A percentile compares a stretch with the other conserved stretches of the same genome.
phyloP scores from a whole-genome alignment of 73 alveolate species.

The Paramecium octaurelia region DNA sequence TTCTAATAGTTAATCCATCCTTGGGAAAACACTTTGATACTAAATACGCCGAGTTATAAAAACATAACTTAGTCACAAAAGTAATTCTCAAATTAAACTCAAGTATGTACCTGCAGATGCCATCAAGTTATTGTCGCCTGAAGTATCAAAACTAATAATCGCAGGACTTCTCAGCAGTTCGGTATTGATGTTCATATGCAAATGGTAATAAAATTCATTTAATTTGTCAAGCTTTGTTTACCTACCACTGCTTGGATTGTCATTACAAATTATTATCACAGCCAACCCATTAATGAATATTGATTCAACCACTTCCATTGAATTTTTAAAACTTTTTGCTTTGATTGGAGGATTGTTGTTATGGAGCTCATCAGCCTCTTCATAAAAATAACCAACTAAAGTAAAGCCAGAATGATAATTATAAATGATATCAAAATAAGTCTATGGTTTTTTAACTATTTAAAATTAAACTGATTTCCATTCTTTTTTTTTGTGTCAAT shows the following conservation, averaged over 20 bases:
- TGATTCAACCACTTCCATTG: not conserved
- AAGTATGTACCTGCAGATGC: not conserved
- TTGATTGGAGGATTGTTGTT: not conserved
- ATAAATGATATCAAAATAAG: not conserved
- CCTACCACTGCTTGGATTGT: constrained; percentile 6
- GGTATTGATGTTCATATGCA: not conserved
- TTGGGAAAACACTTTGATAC: not conserved
- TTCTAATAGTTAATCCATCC: not conserved
- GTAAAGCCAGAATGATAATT: not conserved
- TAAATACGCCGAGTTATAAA: not conserved
- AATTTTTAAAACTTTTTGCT: not conserved
- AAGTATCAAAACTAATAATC: not conserved
- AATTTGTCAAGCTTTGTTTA: not conserved
- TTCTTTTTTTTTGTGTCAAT: too few species aligned
- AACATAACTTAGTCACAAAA: not conserved
- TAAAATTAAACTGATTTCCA: too few species aligned
- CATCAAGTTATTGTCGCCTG: not conserved
- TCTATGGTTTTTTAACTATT: too few species aligned
- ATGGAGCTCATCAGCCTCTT: constrained; percentile 7
- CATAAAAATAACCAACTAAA: not conserved
- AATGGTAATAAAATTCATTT: not conserved
- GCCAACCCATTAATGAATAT: not conserved
- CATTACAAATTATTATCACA: not conserved
- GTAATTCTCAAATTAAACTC: not conserved
- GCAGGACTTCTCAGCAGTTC: not conserved